Evolutionary conservation across 108 stramenopile species (phyloP).

Genomic region (Aurantiochytrium sp.): DNA sequence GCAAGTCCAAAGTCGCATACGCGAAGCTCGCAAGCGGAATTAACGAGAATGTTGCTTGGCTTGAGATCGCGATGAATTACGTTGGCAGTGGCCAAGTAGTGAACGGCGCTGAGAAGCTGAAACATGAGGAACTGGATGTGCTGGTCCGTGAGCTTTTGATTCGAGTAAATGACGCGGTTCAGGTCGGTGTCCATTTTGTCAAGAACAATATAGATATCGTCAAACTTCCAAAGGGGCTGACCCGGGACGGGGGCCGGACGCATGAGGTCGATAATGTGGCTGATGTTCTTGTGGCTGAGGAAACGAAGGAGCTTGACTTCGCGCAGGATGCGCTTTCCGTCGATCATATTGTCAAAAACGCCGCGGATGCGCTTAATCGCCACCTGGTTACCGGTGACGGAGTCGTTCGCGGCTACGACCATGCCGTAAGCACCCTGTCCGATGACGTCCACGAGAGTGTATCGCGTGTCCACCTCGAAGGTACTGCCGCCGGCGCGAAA

Average conservation of each 20-base stretch:
- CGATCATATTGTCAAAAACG: slow-evolving; percentile 11
- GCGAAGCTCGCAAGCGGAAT: slow-evolving; percentile 45
- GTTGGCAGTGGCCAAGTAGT: slow-evolving; percentile 22
- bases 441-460: slow-evolving; percentile 27
- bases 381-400: slow-evolving; percentile 8
- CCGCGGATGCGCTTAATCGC: slow-evolving; percentile 29
- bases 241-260: background rate
- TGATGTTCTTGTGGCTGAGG: slow-evolving; percentile 30
- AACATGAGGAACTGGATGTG: slow-evolving; percentile 31
- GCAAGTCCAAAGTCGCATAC: slow-evolving; percentile 52
- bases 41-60: slow-evolving; percentile 33
- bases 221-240: background rate
- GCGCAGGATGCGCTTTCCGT: slow-evolving; percentile 36
- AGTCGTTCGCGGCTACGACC: slow-evolving; percentile 34
- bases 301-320: slow-evolving; percentile 29
- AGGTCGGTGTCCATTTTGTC: slow-evolving; percentile 53
- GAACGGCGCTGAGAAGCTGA: slow-evolving; percentile 22
- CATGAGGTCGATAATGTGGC: slow-evolving; percentile 3
- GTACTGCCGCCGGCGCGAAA: background rate
- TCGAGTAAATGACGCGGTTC: slow-evolving; percentile 51
- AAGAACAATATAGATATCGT: slow-evolving; percentile 31
- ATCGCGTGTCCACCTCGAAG: slow-evolving; percentile 26
- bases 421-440: slow-evolving; percentile 46
- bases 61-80: slow-evolving; percentile 47
- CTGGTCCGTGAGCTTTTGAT: slow-evolving; percentile 21